These are phyloP conservation scores for Solanum clarkiae DNA, from an alignment of 257 asterid genomes.

Conservation along the genomic window DNA sequence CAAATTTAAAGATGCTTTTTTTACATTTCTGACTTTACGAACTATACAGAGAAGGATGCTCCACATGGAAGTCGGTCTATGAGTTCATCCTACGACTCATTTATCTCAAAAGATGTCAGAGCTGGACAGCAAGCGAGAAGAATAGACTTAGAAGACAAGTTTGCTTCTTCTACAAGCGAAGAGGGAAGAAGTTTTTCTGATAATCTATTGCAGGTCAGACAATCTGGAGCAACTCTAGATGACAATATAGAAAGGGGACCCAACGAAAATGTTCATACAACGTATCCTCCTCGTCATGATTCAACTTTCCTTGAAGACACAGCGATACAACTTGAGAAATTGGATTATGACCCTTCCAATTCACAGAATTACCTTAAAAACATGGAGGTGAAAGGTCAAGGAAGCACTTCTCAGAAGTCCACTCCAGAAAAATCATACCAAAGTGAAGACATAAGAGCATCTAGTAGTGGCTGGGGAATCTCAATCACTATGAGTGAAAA, in stretches of 20 bases:
- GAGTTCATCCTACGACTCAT: background rate
- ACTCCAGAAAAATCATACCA: background rate
- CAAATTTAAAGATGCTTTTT: background rate
- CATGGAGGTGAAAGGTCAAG: background rate
- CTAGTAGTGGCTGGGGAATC: background rate
- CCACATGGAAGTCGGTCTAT: background rate
- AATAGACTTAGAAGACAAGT: background rate
- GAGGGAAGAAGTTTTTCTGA: background rate
- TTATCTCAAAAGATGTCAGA: background rate
- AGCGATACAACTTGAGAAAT: background rate
- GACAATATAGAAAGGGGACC: background rate
- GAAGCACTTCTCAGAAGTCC: background rate
- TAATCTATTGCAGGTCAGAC: background rate
- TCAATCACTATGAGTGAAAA: background rate
- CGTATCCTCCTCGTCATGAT: background rate
- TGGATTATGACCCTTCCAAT: background rate
- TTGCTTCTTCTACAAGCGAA: background rate
- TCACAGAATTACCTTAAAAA: background rate
- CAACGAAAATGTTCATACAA: background rate
- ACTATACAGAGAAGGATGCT: background rate
- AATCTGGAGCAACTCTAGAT: background rate
- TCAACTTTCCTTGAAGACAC: background rate
- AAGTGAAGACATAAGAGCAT: background rate
- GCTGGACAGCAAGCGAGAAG: background rate
- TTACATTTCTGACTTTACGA: background rate